phyloP scores from a whole-genome alignment of 2,329 filamentous ascomycete genomes.

The Aureobasidium lini region DNA sequence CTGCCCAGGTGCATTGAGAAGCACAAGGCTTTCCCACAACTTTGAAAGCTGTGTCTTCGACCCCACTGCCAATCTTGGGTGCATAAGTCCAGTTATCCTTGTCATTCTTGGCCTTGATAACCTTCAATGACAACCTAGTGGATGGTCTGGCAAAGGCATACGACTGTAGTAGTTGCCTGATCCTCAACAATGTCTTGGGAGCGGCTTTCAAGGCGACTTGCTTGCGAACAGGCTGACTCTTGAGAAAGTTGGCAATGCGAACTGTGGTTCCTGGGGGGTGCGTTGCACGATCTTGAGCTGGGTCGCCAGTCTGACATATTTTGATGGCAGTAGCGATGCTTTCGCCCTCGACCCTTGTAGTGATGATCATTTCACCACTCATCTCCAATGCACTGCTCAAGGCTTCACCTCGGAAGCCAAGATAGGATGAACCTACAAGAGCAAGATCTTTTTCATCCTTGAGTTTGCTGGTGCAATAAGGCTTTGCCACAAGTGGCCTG shows the following conservation, averaged over 20 bases:
- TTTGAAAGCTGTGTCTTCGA: constrained; percentile 55
- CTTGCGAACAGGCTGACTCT: constrained; percentile 55
- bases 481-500: constrained; percentile 53
- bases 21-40: constrained; percentile 53
- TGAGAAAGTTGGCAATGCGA: constrained; percentile 52
- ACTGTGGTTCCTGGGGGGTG: constrained; percentile 64
- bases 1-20: constrained; percentile 44
- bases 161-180: constrained; percentile 53
- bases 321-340: constrained; percentile 48
- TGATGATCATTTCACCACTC: constrained; percentile 50
- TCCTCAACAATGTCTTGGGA: constrained; percentile 47
- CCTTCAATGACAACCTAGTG: constrained; percentile 54
- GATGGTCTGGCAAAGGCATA: constrained; percentile 60
- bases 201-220: constrained; percentile 52
- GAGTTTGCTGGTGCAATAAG: constrained; percentile 70
- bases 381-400: constrained; percentile 58
- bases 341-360: constrained; percentile 57
- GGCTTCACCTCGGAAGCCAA: constrained; percentile 73
- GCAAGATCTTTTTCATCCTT: constrained; percentile 55
- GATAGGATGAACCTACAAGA: constrained; percentile 47
- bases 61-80: constrained; percentile 42
- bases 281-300: constrained; percentile 37
- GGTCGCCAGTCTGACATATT: constrained; percentile 42
- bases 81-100: constrained; percentile 56
- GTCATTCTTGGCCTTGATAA: constrained; percentile 46